Evolutionary conservation across 768 basidiomycete species (phyloP).

Genomic region (Trichaptum fuscoviolaceum): DNA sequence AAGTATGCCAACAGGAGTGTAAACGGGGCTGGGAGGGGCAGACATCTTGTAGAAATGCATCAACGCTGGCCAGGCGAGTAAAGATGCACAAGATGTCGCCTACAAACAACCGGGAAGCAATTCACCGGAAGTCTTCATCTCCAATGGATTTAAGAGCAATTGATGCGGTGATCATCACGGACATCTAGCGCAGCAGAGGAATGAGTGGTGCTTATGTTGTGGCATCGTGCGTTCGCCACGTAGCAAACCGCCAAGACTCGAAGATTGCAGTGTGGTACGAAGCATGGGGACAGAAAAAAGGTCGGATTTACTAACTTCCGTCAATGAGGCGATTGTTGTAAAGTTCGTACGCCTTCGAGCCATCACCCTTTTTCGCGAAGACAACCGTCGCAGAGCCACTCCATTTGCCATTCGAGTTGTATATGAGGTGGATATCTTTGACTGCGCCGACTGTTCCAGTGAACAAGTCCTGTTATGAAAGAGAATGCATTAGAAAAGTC

Average conservation of each 20-base stretch:
- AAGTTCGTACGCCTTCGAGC: conserved; percentile 83
- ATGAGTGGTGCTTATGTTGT: background rate
- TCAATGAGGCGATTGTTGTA: conserved; percentile 99
- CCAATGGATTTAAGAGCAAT: background rate
- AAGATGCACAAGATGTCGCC: background rate
- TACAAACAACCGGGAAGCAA: background rate
- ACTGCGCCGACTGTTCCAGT: conserved; percentile 84
- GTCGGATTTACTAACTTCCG: conserved; percentile 95
- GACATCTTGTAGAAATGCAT: background rate
- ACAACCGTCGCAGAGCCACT: conserved; percentile 87
- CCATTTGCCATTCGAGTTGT: conserved; percentile 79
- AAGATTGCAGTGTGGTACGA: conserved; percentile 10
- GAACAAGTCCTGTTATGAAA: conserved; percentile 76
- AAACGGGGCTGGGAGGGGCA: background rate
- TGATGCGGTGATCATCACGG: too few relatives aligned
- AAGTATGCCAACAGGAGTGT: background rate
- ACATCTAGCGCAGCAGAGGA: background rate
- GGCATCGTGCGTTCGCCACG: background rate
- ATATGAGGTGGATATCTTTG: conserved; percentile 77
- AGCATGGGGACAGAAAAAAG: conserved; percentile 26
- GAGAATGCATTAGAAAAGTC: conserved; percentile 4
- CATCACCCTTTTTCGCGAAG: conserved; percentile 85
- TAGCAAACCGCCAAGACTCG: conserved; percentile 21
- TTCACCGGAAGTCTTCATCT: background rate
- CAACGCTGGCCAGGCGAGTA: background rate